These are phyloP conservation scores for Moringa oleifera DNA, from an alignment of 345 rosid genomes.

Conservation along the genomic window DNA sequence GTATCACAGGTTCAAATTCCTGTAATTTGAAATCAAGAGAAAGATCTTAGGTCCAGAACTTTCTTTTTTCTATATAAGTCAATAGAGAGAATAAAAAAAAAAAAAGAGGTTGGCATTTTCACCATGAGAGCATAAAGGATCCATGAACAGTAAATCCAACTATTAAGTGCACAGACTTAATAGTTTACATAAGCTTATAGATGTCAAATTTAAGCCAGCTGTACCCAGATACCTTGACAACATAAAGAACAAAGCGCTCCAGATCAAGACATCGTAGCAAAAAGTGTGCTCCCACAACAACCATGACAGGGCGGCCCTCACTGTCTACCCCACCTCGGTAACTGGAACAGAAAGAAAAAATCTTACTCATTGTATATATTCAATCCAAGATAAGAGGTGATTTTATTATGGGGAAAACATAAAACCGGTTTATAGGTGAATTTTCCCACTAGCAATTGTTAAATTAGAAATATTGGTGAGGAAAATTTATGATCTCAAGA, in stretches of 20 bases:
- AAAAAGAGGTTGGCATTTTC: slow-evolving; percentile 5
- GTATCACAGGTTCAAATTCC: slow-evolving; percentile 98
- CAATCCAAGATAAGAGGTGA: neutral
- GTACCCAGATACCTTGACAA: slow-evolving; percentile 54
- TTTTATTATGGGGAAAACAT: neutral
- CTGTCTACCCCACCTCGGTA: slow-evolving; percentile 97
- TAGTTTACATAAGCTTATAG: slow-evolving; percentile 5
- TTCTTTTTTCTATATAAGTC: neutral
- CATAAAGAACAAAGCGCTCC: slow-evolving; percentile 78
- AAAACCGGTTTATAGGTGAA: neutral
- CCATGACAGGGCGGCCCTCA: slow-evolving; percentile 95
- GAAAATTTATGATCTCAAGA: neutral
- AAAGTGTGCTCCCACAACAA: slow-evolving; percentile 97
- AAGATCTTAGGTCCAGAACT: slow-evolving; percentile 11
- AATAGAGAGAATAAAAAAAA: slow-evolving; percentile 3
- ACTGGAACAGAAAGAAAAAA: slow-evolving; percentile 37
- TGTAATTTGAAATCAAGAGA: slow-evolving; percentile 33
- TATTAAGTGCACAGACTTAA: neutral
- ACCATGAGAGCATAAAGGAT: neutral
- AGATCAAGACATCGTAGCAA: slow-evolving; percentile 91
- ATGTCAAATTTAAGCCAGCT: slow-evolving; percentile 3
- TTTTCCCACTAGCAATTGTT: neutral
- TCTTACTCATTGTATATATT: slow-evolving; percentile 11
- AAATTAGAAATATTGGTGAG: neutral
- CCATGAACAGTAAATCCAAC: neutral